Base-by-base conservation (phyloP, 2,329 filamentous ascomycete genomes). In the Pseudogymnoascus sp. region DNA sequence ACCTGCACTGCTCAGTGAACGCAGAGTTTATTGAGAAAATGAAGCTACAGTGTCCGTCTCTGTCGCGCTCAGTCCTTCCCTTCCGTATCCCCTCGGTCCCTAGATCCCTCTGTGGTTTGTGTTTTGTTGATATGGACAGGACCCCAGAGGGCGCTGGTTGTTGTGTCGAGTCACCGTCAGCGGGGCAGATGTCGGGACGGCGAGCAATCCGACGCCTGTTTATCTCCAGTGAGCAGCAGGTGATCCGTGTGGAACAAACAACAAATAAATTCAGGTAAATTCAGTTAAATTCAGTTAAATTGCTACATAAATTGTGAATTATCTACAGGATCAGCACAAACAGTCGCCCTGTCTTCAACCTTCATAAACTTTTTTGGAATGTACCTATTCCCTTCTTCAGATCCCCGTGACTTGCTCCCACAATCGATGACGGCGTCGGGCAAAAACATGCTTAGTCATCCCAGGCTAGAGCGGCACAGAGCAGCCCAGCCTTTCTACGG, bases 121-220 rank as follows among this genome's bases (percentile, higher is more conserved):
- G 44, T 53, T 53, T 7, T 53, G 44, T 53, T 53, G 44, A 53
- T 53, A 53, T 29, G 44, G 44, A 53, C 44, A 53, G 44, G 44
- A 53, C 44, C 44, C 44, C 44, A 53, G 44, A 53, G 44, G 23
- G 23, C 44, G 44, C 44, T 53, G 44, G 44, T 53, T 53, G 44
- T 17, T 53, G 15, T 53, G 44, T 53, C 44, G 44, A 53, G 44
- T 53, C 44, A 53, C 44, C 44, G 23, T 53, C 44, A 53, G 44
- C 44, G 44, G 44, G 44, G 44, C 44, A 53, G 23, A 31, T 53
- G 44, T 53, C 23, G 44, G 44, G 44, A 53, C 44, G 44, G 44
- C 44, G 44, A 53, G 44, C 44, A 53, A 53, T 53, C 44, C 44
- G 44, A 53, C 44, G 44, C 44, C 44, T 53, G 44, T 53, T 29